Percentiles rank a stretch among this genome's conserved stretches.
Evolutionary conservation across 371 early-diverging fungal species (phyloP).

Genomic region (Mucor irregularis): DNA sequence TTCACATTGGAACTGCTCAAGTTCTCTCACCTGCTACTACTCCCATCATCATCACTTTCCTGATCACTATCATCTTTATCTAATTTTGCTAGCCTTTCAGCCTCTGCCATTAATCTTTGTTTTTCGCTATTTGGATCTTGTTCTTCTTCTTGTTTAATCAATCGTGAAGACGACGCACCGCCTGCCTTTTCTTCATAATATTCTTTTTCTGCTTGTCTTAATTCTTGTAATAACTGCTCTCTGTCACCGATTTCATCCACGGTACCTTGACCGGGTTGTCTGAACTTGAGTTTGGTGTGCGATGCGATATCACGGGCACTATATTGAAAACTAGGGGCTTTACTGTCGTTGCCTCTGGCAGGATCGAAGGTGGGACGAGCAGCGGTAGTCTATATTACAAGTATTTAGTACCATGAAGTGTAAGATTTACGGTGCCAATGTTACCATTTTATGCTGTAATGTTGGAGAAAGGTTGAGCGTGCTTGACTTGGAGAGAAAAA

Average conservation of each 20-base stretch:
- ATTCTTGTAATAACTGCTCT: constrained; percentile 66
- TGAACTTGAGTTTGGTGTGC: constrained; percentile 88
- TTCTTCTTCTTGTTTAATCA: constrained; percentile 23
- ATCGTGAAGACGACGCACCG: constrained; percentile 17
- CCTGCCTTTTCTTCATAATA: constrained; percentile 56
- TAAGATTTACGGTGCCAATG: background rate
- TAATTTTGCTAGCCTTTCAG: constrained; percentile 45
- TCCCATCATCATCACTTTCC: constrained; percentile 50
- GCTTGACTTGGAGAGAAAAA: background rate
- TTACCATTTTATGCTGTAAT: background rate
- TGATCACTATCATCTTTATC: constrained; percentile 72
- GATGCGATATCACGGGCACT: constrained; percentile 81
- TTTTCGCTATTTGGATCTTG: constrained; percentile 37
- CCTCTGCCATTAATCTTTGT: constrained; percentile 36
- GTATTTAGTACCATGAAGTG: background rate
- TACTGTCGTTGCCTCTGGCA: constrained; percentile 74
- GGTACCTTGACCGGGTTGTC: constrained; percentile 82
- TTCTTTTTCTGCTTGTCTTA: constrained; percentile 69
- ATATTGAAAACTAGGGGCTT: constrained; percentile 75
- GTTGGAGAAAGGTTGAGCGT: too few species aligned
- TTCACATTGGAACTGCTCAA: background rate
- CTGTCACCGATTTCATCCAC: constrained; percentile 64
- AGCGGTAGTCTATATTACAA: constrained; percentile 60
- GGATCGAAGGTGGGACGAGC: constrained; percentile 85
- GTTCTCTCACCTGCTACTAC: constrained; percentile 18